Evolutionary conservation across 148 eudicot genomes (phyloP).

Genomic region (Selenicereus undatus): DNA sequence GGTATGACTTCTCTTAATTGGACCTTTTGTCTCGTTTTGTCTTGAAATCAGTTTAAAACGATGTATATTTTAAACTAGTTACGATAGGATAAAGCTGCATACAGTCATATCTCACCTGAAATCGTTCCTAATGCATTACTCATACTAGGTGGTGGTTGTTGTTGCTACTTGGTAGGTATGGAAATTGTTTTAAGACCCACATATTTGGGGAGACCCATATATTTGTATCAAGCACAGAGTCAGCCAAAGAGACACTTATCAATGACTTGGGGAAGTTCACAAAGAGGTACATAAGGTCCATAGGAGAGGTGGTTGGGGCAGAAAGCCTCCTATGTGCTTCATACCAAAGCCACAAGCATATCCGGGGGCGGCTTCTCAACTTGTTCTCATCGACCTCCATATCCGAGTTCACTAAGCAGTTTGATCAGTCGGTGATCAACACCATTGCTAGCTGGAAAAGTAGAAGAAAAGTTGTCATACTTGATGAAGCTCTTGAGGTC

Average conservation of each 20-base stretch:
- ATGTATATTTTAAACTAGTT: no score
- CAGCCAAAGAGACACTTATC: slow-evolving; percentile 42
- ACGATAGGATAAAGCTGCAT: background rate
- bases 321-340: slow-evolving; percentile 47
- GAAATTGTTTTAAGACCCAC: slow-evolving; percentile 45
- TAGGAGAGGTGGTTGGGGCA: slow-evolving; percentile 39
- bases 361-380: slow-evolving; percentile 32
- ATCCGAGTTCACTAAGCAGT: slow-evolving; percentile 28
- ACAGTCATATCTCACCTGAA: background rate
- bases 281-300: slow-evolving; percentile 48
- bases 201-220: slow-evolving; percentile 46
- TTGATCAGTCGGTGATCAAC: slow-evolving; percentile 31
- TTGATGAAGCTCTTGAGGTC: slow-evolving; percentile 42
- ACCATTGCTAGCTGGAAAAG: slow-evolving; percentile 31
- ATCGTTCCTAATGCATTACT: background rate
- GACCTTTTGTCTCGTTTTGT: background rate
- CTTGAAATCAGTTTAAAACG: no score
- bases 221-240: slow-evolving; percentile 42
- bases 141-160: background rate
- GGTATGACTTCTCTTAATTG: slow-evolving; percentile 20
- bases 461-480: slow-evolving; percentile 27
- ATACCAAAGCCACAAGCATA: slow-evolving; percentile 30
- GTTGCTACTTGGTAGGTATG: slow-evolving; percentile 29
- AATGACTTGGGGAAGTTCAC: slow-evolving; percentile 45
- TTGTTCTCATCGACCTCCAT: slow-evolving; percentile 32